A percentile compares a stretch with the other conserved stretches of the same genome.
Evolutionary conservation across 208 protist species (phyloP).

Genomic region (Leishmania tarentolae): DNA sequence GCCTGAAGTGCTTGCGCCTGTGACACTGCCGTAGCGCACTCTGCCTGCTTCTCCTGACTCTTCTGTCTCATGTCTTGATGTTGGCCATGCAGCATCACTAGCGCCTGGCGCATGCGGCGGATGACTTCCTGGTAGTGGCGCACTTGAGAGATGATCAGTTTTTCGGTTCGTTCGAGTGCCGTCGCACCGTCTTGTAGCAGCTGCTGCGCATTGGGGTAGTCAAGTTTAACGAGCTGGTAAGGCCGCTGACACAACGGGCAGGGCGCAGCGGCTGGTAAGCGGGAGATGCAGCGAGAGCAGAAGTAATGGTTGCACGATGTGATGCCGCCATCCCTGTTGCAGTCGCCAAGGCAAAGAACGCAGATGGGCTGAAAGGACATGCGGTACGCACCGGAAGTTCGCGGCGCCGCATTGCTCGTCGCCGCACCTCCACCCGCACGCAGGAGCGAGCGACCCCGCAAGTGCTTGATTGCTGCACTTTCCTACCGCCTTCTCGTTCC

Average conservation of each 20-base stretch:
- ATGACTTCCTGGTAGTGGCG: constrained; percentile 62
- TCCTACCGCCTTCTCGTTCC: not conserved
- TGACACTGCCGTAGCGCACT: constrained; percentile 3
- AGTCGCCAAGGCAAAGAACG: constrained; percentile 79
- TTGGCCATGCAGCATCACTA: constrained; percentile 62
- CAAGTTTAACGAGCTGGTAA: constrained; percentile 20
- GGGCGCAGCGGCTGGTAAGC: constrained; percentile 41
- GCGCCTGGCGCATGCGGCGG: constrained; percentile 64
- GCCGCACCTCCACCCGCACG: not conserved
- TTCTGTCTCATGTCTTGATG: constrained; percentile 38
- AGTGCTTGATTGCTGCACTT: not conserved
- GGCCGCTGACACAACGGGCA: constrained; percentile 77
- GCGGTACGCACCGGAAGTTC: not conserved
- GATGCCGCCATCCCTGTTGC: constrained; percentile 61
- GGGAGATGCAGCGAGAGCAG: constrained; percentile 67
- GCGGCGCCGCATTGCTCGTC: not conserved
- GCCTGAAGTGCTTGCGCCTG: constrained; percentile 15
- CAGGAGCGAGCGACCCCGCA: not conserved
- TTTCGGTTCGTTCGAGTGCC: constrained; percentile 28
- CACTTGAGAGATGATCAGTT: constrained; percentile 60
- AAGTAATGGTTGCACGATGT: constrained; percentile 90
- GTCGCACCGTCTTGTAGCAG: constrained; percentile 47
- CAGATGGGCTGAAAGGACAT: constrained; percentile 85
- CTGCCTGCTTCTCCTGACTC: constrained; percentile 14
- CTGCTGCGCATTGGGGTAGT: constrained; percentile 39